Percentiles rank a stretch among this genome's conserved stretches.
Conservation (phyloP, 2,329 filamentous ascomycete genomes). For the Aspergillus spinulosporus region DNA sequence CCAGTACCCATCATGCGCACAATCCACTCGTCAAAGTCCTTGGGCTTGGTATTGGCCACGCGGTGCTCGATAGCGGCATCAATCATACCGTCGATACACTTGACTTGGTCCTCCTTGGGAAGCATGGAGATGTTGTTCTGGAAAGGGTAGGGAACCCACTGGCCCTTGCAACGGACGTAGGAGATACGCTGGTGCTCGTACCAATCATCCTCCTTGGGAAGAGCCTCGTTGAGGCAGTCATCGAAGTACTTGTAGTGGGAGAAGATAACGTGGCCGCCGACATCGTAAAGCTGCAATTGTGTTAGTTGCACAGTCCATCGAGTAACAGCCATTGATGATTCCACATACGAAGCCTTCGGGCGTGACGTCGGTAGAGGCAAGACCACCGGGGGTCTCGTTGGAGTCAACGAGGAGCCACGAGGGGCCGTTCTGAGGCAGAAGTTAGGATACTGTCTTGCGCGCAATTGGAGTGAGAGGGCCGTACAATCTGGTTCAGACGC, state of each 20-base stretch:
- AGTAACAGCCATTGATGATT: neutral
- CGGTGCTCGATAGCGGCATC: conserved; percentile 86
- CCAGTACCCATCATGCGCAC: conserved; percentile 85
- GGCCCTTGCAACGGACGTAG: conserved; percentile 93
- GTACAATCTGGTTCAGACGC: conserved; percentile 92
- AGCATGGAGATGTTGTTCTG: conserved; percentile 99
- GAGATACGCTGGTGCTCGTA: conserved; percentile 98
- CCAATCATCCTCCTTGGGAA: conserved; percentile 93
- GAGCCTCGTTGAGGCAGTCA: conserved; percentile 95
- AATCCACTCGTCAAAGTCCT: conserved; percentile 99
- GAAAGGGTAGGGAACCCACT: conserved; percentile 99
- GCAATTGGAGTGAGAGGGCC: conserved; percentile 7
- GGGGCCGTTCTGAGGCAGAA: conserved; percentile 70
- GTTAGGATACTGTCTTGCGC: conserved; percentile 15
- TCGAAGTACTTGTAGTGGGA: conserved; percentile 99
- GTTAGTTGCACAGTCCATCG: conserved; percentile 15
- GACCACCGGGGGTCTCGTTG: conserved; percentile 87
- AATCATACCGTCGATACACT: conserved; percentile 91
- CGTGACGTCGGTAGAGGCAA: conserved; percentile 92
- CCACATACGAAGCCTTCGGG: conserved; percentile 92
- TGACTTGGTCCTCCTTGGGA: conserved; percentile 94
- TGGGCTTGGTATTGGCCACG: conserved; percentile 85
- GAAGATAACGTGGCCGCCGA: conserved; percentile 97
- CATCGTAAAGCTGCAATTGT: conserved; percentile 80
- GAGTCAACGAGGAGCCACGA: conserved; percentile 97